Evolutionary conservation across 768 basidiomycete species (phyloP), one percentile per base, ranked within the genome.

Genomic region (Pleurotus giganteus): DNA sequence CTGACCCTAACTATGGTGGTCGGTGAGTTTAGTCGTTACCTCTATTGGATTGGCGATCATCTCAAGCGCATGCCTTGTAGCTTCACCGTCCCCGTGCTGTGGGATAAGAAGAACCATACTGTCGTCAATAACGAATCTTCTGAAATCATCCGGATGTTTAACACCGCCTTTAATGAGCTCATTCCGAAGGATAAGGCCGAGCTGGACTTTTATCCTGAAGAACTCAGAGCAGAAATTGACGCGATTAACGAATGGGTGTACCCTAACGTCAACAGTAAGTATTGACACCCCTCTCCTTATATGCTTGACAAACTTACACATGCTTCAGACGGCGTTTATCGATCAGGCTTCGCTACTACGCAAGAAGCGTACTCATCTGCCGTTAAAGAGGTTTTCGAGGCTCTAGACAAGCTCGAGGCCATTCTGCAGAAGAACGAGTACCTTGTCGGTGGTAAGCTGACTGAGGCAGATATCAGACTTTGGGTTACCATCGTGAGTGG

Each of bases 101-200:
- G 93, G 91, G 97, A 98, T 73, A 95, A 86, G 75, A 91, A 95
- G 69, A 73, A 66, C 39, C 73, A 86, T 42, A 89, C 88, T 36
- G 89, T 98, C 60, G 97, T 99, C 55, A 98, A 94, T 75, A 98
- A 98, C 67, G 96, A 99, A 66, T 88, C 86, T 60, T 85, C 89
- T 2, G 96, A 98, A 72, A 94, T 98, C 66, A 93, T 98, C 64
- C 86, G 96, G 54, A 89, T 96, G 6, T 82, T 98, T 73, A 98
- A 99, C 71, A 78, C 79, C 5, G 86, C 81, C 1, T 95, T 96
- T 74, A 86, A 97, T 66, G 74, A 85, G 19, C 61, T 88, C 17
- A 55, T 97, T 5, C 78, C 89, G 3, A 67, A 75, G 1, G 86
- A 89, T 4, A 82, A 85, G 57, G 85, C 83, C 2, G 69, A 73